phyloP scores from a whole-genome alignment of 257 asterid species.

The Gentiana macrophylla region DNA sequence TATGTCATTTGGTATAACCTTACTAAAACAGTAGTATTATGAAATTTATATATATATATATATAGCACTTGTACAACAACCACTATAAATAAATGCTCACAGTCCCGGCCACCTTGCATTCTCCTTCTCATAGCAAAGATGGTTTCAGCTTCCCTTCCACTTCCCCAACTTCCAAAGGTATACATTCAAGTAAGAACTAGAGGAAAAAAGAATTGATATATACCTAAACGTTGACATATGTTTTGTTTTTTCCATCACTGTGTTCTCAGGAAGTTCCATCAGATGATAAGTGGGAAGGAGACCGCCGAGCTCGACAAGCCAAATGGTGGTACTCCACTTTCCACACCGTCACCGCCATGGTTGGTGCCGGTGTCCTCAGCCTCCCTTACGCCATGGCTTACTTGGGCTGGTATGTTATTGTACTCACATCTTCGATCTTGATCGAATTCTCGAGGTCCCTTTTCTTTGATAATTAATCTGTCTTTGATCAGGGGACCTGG shows the following conservation, averaged over 20 bases:
- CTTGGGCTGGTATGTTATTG: neutral
- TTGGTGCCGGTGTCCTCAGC: constrained; percentile 80
- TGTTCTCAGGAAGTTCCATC: constrained; percentile 5
- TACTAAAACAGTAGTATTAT: too few species aligned
- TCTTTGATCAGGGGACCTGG: constrained; percentile 66
- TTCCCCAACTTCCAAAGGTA: constrained; percentile 7
- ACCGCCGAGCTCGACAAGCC: constrained; percentile 51
- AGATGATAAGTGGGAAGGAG: constrained; percentile 8
- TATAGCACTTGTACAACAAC: neutral
- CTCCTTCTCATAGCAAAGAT: neutral
- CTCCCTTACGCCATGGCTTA: constrained; percentile 77
- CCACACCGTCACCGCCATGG: constrained; percentile 92
- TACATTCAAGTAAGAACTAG: too few species aligned
- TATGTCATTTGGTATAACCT: too few species aligned
- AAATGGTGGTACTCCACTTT: constrained; percentile 97
- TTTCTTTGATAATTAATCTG: too few species aligned
- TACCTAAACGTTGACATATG: too few species aligned
- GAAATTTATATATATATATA: too few species aligned
- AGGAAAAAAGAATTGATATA: too few species aligned
- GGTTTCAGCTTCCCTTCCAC: constrained; percentile 2
- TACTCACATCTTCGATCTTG: too few species aligned
- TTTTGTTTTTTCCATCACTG: neutral
- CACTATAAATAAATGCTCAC: constrained; percentile 3
- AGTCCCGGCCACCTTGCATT: neutral
- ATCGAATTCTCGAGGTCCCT: too few species aligned